Percentiles rank a stretch among this genome's conserved stretches.
phyloP scores from a whole-genome alignment of 352 stramenopile species.

The Halophytophthora batemanensis region DNA sequence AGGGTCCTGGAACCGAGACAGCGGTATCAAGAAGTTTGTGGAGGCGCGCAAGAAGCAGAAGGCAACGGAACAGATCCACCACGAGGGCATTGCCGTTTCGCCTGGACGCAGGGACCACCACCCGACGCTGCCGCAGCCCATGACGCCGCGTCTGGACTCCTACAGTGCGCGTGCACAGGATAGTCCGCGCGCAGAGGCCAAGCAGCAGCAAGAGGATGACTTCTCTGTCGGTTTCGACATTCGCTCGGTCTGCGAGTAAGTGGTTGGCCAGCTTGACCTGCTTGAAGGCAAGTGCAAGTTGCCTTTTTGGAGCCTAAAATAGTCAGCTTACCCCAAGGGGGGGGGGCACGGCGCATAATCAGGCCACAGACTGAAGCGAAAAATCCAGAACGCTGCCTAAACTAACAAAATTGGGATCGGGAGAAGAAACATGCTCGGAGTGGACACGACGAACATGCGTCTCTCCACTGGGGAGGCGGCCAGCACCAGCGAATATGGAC shows the following conservation, averaged over 20 bases:
- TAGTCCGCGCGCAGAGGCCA: no score
- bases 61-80: conserved; percentile 41
- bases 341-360: no score
- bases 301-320: no score
- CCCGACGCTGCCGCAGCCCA: conserved; percentile 24
- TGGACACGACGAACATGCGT: no score
- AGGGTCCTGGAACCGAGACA: conserved; percentile 60
- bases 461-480: no score
- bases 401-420: no score
- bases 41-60: conserved; percentile 61
- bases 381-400: no score
- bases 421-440: no score
- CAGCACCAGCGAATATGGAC: no score
- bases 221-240: conserved; percentile 79
- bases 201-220: conserved; percentile 28
- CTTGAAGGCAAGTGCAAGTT: not conserved
- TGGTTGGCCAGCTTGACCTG: not conserved
- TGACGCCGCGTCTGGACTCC: conserved; percentile 14
- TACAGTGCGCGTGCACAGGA: not conserved
- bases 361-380: no score
- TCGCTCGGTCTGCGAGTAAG: conserved; percentile 46
- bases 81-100: conserved; percentile 3
- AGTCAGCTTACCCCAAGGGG: no score
- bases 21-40: conserved; percentile 61
- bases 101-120: conserved; percentile 17